Evolutionary conservation across 1,284 basidiomycete genomes (phyloP), one percentile per base, ranked within the genome.

Genomic region (Papiliotrema terrestris): DNA sequence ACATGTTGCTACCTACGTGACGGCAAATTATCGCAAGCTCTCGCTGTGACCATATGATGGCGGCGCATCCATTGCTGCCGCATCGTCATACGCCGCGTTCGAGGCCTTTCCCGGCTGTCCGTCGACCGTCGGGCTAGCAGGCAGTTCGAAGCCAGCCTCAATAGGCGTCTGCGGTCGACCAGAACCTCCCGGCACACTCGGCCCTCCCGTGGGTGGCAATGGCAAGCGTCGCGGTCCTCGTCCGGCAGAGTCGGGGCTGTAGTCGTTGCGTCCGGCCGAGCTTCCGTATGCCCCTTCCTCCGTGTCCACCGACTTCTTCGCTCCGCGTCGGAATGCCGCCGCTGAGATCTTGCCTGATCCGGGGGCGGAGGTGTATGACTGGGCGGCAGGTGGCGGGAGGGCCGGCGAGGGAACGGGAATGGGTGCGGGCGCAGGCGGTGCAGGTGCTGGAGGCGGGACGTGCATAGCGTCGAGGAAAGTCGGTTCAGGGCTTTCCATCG

Each of bases 311-410:
- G 51, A 52, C 8, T 36, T 25, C 25, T 42, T 50, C 2, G 22
- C 36, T 6, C 45, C 52, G 25, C 55, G 53, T 23, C 66, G 45
- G 49, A 71, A 71, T 5, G 68, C 68, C 9, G 65, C 68, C 6
- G 67, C 67, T 1, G 65, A 66, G 35, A 71, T 71, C 55, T 68
- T 71, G 20, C 68, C 68, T 2, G 60, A 60, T 2, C 54, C 54
- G 14, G 56, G 25, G 26, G 44, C 39, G 8, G 52, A 25, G 6
- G 47, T 35, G 29, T 49, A 50, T 6, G 49, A 22, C n/a, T 19
- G 22, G 8, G 17, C 43, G n/a, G 47, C 38, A 5, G 39, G 35
- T 15, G 32, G n/a, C 19, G 52, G 49, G n/a, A 26, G 32, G 2
- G 51, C 44, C 17, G 44, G 26, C 4, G 44, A 26, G 23, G 52